Percentiles rank a stretch among this genome's conserved stretches.
Evolutionary conservation across 192 early-diverging fungal species (phyloP).

Genomic region (Coemansia sp.): DNA sequence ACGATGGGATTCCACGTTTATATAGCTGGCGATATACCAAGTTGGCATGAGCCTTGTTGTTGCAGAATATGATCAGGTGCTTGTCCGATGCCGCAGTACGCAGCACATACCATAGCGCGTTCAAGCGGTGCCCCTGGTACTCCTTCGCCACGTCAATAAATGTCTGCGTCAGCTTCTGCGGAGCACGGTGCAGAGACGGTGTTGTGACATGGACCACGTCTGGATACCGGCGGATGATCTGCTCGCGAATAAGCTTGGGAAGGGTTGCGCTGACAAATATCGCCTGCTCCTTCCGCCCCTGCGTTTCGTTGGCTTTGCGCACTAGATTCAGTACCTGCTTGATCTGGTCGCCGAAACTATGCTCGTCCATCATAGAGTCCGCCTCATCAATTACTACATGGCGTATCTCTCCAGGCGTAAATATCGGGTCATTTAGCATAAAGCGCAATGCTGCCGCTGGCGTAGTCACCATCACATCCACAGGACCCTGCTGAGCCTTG

Average conservation of each 20-base stretch:
- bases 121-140: conserved; percentile 66
- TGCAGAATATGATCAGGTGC: conserved; percentile 85
- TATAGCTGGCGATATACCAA: conserved; percentile 57
- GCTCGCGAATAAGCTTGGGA: conserved; percentile 65
- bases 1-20: conserved; percentile 53
- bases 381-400: conserved; percentile 91
- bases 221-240: conserved; percentile 57
- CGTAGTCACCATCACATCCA: conserved; percentile 84
- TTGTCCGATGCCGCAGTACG: conserved; percentile 63
- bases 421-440: conserved; percentile 51
- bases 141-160: conserved; percentile 70
- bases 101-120: conserved; percentile 67
- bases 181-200: conserved; percentile 72
- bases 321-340: conserved; percentile 55
- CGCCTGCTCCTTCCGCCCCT: conserved; percentile 51
- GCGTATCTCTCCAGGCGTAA: conserved; percentile 62
- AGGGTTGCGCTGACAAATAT: conserved; percentile 70
- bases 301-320: conserved; percentile 35
- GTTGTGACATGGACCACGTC: conserved; percentile 71
- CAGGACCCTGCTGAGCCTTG: conserved; percentile 57
- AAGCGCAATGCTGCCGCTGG: conserved; percentile 66
- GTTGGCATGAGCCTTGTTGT: conserved; percentile 63
- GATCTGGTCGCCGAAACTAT: conserved; percentile 71
- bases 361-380: conserved; percentile 83
- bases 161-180: conserved; percentile 71